phyloP scores from a whole-genome alignment of 1,284 basidiomycete species.

The Athelia psychrophila region DNA sequence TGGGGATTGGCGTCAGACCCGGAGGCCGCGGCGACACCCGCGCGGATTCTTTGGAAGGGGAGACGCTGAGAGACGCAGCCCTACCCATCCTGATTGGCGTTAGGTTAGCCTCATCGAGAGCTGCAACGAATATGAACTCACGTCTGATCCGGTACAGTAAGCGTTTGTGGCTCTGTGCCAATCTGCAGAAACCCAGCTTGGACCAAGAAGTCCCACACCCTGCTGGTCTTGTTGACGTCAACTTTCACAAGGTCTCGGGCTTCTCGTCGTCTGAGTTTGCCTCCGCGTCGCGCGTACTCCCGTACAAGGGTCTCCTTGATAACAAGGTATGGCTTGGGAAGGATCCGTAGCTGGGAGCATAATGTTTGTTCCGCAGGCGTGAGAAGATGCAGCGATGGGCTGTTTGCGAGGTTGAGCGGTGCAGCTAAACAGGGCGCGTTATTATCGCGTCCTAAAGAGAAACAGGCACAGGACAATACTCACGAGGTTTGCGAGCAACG shows the following conservation, averaged over 20 bases:
- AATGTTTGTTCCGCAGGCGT: constrained; percentile 83
- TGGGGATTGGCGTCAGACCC: constrained; percentile 21
- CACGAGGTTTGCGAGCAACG: constrained; percentile 47
- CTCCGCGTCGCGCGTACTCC: constrained; percentile 88
- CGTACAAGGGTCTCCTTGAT: constrained; percentile 92
- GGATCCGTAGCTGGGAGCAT: constrained; percentile 85
- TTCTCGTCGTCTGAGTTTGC: constrained; percentile 81
- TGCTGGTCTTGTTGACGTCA: constrained; percentile 88
- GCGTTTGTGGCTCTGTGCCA: constrained; percentile 39
- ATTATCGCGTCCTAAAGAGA: too few relatives aligned
- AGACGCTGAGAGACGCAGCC: constrained; percentile 26
- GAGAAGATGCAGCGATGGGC: constrained; percentile 83
- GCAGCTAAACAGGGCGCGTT: constrained; percentile 39
- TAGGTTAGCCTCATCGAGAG: too few relatives aligned
- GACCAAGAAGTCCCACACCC: constrained; percentile 88
- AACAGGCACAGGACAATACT: constrained; percentile 16
- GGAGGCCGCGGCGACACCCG: constrained; percentile 27
- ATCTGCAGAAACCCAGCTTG: constrained; percentile 74
- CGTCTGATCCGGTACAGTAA: constrained; percentile 11
- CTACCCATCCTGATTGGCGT: not conserved
- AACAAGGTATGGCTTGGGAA: constrained; percentile 89
- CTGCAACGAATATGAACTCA: not conserved
- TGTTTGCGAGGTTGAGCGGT: constrained; percentile 85
- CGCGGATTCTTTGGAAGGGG: constrained; percentile 37
- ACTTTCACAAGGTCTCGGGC: constrained; percentile 88